phyloP scores from a whole-genome alignment of 345 rosid species.

The Heritiera littoralis region DNA sequence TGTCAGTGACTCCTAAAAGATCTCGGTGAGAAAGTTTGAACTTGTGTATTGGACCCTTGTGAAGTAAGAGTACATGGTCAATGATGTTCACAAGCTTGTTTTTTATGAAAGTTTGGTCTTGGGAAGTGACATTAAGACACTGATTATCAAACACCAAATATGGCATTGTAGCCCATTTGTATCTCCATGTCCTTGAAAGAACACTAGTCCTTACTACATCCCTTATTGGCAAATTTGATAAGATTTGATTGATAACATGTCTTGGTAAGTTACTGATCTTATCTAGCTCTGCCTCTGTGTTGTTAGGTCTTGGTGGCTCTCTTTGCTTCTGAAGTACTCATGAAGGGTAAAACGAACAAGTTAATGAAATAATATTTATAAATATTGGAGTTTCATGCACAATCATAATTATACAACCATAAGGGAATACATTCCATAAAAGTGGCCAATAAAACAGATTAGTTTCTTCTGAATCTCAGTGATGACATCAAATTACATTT shows the following conservation, averaged over 20 bases:
- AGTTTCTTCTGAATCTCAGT: background rate
- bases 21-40: constrained; percentile 74
- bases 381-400: background rate
- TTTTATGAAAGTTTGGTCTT: constrained; percentile 49
- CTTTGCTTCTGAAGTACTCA: constrained; percentile 49
- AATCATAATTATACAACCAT: background rate
- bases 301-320: constrained; percentile 53
- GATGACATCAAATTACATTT: background rate
- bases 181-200: constrained; percentile 62
- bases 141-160: constrained; percentile 57
- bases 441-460: background rate
- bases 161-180: constrained; percentile 61
- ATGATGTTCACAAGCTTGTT: constrained; percentile 53
- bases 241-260: constrained; percentile 53
- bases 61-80: constrained; percentile 69
- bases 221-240: constrained; percentile 54
- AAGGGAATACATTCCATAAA: background rate
- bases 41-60: constrained; percentile 54
- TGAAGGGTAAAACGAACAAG: constrained; percentile 9
- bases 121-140: constrained; percentile 44
- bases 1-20: constrained; percentile 59
- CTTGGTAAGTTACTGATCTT: constrained; percentile 59
- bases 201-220: constrained; percentile 72
- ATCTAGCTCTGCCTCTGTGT: constrained; percentile 46
- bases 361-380: background rate